Percentiles rank a stretch among this genome's conserved stretches.
Conservation (phyloP, 352 stramenopile genomes). For the Halophytophthora batemanensis region DNA sequence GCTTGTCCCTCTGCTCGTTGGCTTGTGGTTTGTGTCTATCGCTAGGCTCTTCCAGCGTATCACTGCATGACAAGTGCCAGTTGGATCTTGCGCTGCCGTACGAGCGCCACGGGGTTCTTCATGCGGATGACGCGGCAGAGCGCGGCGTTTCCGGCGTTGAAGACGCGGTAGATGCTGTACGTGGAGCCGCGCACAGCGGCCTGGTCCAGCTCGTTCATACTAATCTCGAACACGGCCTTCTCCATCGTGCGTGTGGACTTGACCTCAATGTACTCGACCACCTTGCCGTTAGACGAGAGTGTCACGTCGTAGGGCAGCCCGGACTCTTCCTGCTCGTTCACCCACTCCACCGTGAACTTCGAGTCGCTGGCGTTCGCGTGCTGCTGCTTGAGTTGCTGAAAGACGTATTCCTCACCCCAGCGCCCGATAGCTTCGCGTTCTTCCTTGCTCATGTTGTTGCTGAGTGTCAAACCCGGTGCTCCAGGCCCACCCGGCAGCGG, state of each 20-base stretch:
- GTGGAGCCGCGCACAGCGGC: conserved; percentile 70
- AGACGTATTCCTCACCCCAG: conserved; percentile 83
- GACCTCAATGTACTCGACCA: conserved; percentile 84
- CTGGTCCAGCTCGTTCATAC: conserved; percentile 86
- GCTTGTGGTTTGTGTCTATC: neutral
- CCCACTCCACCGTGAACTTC: conserved; percentile 54
- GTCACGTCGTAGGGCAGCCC: conserved; percentile 81
- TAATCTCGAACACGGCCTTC: conserved; percentile 87
- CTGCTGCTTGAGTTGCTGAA: conserved; percentile 55
- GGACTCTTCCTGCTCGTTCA: conserved; percentile 80
- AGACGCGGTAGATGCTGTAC: conserved; percentile 86
- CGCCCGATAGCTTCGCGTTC: conserved; percentile 76
- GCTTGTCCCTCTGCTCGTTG: too few relatives aligned
- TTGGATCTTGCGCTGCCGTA: conserved; percentile 81
- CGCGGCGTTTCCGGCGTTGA: conserved; percentile 70
- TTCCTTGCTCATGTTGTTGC: conserved; percentile 70
- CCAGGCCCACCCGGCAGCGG: conserved; percentile 6
- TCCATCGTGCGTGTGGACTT: conserved; percentile 87
- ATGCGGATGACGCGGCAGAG: conserved; percentile 79
- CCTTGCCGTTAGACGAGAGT: conserved; percentile 38
- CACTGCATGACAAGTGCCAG: conserved; percentile 81
- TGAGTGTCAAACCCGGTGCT: conserved; percentile 21
- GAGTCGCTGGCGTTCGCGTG: conserved; percentile 35
- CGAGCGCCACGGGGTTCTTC: conserved; percentile 79
- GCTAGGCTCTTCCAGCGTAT: conserved; percentile 8